Base-by-base conservation (phyloP, 1,284 basidiomycete species). In the Rhodotorula sp. region DNA sequence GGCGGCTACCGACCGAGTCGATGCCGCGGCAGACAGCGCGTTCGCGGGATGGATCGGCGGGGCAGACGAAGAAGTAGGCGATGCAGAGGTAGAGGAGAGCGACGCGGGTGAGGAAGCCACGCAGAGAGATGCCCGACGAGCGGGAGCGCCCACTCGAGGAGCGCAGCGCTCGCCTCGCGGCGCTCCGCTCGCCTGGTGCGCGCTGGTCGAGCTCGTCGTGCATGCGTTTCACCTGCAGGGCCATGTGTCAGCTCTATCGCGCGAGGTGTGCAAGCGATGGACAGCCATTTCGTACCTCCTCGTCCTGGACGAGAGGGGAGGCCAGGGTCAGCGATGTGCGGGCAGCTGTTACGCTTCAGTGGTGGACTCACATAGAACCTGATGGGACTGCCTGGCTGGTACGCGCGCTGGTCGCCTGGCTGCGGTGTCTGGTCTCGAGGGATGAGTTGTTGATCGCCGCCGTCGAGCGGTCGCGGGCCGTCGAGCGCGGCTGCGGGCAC, bases 11-110 rank as follows among this genome's bases (percentile, higher is more conserved):
- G 53, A 68, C 42, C 10, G 42, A 9, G 68, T 71, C 71, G 59
- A 74, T 50, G 1, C 41, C 8, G 41, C 70, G 70, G 59, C 74
- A 76, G 52, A 76, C 68, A 41, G 73, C 66, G 41, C 69, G 64
- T 8, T 71, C 67, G 49, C 71, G 57, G 13, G 45, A 16, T 10
- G 63, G 25, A 58, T 75, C 71, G 60, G 42, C 56, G 1, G 75
- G 75, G 64, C 75, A 77, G 45, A 73, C 74, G 63, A 75, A 25
- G 63, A 71, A 67, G 64, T 66, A 71, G 63, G 70, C 71, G 66
- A 73, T 72, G 45, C 64, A 34, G 60, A 74, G n/a, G 71, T 77
- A 77, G 64, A 75, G 53, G 42, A 71, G 3, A n/a, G 48, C 68
- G 52, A 68, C 73, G 44, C 75, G 66, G 12, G 60, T 16, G 52